A percentile compares a stretch with the other conserved stretches of the same genome.
These are phyloP conservation scores for Fusarium guadeloupense DNA, from an alignment of 2,329 filamentous ascomycete species.

Conservation along the genomic window DNA sequence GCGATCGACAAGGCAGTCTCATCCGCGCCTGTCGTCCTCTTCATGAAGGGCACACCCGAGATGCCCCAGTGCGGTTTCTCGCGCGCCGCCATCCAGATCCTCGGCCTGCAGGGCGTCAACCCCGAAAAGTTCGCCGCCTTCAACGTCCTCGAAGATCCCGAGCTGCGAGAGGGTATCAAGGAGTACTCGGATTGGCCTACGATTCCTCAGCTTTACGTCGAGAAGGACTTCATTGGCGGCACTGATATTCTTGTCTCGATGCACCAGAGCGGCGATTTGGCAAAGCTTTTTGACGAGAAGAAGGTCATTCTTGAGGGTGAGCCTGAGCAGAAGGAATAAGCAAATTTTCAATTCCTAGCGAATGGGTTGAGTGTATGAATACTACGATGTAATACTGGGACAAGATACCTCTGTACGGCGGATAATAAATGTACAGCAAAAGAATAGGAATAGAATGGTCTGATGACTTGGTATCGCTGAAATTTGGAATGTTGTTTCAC, in stretches of 20 bases:
- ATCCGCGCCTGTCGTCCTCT: constrained; percentile 91
- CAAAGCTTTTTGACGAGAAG: constrained; percentile 92
- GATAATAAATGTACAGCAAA: constrained; percentile 38
- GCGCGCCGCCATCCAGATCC: constrained; percentile 90
- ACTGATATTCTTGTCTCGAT: constrained; percentile 97
- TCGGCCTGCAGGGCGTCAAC: constrained; percentile 94
- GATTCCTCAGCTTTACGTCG: constrained; percentile 94
- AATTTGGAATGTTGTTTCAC: background rate
- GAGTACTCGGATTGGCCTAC: constrained; percentile 99
- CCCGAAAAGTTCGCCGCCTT: constrained; percentile 97
- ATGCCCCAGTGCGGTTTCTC: constrained; percentile 97
- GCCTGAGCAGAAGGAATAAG: constrained; percentile 48
- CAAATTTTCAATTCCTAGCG: background rate
- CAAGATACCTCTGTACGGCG: constrained; percentile 41
- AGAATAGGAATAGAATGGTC: constrained; percentile 32
- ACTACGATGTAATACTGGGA: constrained; percentile 41
- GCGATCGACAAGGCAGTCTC: constrained; percentile 91
- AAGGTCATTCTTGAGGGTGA: constrained; percentile 73
- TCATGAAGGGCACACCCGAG: constrained; percentile 99
- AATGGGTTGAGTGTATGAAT: constrained; percentile 38
- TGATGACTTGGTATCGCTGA: background rate
- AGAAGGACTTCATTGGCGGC: constrained; percentile 96
- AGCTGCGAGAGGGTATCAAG: constrained; percentile 91
- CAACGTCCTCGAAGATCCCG: constrained; percentile 93
- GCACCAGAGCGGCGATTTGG: constrained; percentile 95